Conservation (phyloP, 1,284 basidiomycete genomes). For the Irpex sp. region DNA sequence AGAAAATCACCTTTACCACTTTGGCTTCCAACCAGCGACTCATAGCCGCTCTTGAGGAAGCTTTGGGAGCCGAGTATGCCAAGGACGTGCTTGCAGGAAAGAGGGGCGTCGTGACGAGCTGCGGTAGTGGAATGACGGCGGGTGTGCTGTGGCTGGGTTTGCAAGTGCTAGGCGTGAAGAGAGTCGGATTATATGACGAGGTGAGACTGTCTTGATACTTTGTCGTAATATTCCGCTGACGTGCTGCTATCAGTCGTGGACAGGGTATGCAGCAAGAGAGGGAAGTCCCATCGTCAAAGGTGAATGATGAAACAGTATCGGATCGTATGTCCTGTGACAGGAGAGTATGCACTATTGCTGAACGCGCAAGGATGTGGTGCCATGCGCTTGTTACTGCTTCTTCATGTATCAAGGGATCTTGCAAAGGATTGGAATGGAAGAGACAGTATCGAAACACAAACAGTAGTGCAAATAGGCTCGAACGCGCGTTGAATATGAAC, state of each 20-base stretch:
- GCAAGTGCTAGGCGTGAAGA: constrained; percentile 58
- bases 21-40: constrained; percentile 58
- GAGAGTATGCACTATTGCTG: background rate
- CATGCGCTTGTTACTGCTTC: too few relatives aligned
- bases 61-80: constrained; percentile 56
- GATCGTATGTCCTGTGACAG: background rate
- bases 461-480: too few relatives aligned
- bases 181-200: constrained; percentile 81
- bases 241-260: constrained; percentile 63
- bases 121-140: constrained; percentile 97
- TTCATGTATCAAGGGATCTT: too few relatives aligned
- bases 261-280: constrained; percentile 72
- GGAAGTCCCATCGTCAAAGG: constrained; percentile 59
- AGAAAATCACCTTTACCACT: constrained; percentile 53
- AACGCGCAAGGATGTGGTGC: too few relatives aligned
- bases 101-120: constrained; percentile 64
- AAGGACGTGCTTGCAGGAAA: constrained; percentile 56
- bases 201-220: constrained; percentile 31
- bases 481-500: too few relatives aligned
- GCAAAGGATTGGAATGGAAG: too few relatives aligned
- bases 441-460: too few relatives aligned
- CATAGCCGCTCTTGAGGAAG: constrained; percentile 52
- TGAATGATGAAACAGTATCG: constrained; percentile 1
- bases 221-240: constrained; percentile 6
- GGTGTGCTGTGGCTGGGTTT: constrained; percentile 89